Base-by-base conservation (phyloP, 495 filamentous ascomycete species). In the Tetracladium setigerum region DNA sequence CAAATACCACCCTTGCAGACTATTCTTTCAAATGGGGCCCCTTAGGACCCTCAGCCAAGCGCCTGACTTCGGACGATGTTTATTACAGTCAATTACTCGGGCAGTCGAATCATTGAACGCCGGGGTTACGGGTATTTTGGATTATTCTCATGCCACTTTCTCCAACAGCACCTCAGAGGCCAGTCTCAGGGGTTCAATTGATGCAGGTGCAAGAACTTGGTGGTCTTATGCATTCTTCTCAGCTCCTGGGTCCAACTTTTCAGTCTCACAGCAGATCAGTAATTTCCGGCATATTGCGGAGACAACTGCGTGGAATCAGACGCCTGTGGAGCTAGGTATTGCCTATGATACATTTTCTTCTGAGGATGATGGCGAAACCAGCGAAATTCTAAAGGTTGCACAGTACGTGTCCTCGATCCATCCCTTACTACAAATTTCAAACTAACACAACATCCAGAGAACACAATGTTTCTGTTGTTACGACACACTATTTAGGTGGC, bases 111-210 rank as follows among this genome's bases (percentile, higher is more conserved):
- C 67, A 12, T 30, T 82, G n/a, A 64, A 77, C 46, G 67, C 69
- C 8, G 77, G 78, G 11, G 73, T 71, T 7, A 82, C 78, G 7
- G 76, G 74, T 0, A 62, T 76, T 1, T 63, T 79, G 1, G 76
- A 80, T 49, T 73, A 78, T 49, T 71, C 74, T 0, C 70, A 77
- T 32, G 24, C 9, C 4, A 8, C 15, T n/a, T 32, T 13, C 22
- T 6, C 18, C 13, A 9, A 18, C 27, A 14, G 14, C 4, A 18
- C 15, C 9, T 15, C 38, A 16, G 10, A 18, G 5, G 19, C 19
- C 8, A 19, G 38, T 6, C 38, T 41, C 5, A 6, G 27, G 8
- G 38, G 16, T 19, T 18, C 10, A 5, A 27, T 27, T 41, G 38
- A 41, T 22, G 27, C 16, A 13, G 38, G 38, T 6, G 38, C 10